A percentile compares a stretch with the other conserved stretches of the same genome.
phyloP scores from a whole-genome alignment of 2,329 filamentous ascomycete species.

The Penicillium rolfsii region DNA sequence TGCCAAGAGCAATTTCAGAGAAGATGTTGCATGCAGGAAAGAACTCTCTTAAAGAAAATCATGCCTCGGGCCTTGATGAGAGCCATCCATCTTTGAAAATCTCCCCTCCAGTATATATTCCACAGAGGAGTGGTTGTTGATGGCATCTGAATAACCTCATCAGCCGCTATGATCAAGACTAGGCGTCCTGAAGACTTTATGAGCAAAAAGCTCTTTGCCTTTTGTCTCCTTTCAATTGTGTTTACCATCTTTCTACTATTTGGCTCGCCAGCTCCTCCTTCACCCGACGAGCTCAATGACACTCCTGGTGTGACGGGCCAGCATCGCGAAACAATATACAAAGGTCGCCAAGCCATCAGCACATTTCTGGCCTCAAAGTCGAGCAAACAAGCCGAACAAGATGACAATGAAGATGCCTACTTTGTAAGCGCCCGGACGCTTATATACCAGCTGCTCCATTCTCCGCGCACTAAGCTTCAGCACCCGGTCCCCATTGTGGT shows the following conservation, averaged over 20 bases:
- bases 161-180: not conserved
- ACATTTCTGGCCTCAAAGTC: conserved; percentile 8
- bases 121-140: not conserved
- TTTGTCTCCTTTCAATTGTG: conserved; percentile 13
- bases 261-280: conserved; percentile 8
- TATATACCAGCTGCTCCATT: conserved; percentile 20
- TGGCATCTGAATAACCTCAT: not conserved
- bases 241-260: conserved; percentile 11
- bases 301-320: not conserved
- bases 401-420: conserved; percentile 8
- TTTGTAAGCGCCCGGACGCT: conserved; percentile 15
- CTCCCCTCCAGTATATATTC: not conserved
- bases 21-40: not conserved
- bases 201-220: conserved; percentile 12
- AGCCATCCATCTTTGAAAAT: not conserved
- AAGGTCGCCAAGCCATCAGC: conserved; percentile 11
- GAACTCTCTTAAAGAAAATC: not conserved
- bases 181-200: not conserved
- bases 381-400: not conserved
- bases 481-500: conserved; percentile 17
- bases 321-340: not conserved
- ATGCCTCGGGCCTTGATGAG: not conserved
- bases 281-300: not conserved
- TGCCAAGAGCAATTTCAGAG: not conserved
- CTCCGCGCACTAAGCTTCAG: conserved; percentile 13